These are phyloP conservation scores for Penicillium chermesinum DNA, from an alignment of 495 filamentous ascomycete species.

Conservation along the genomic window DNA sequence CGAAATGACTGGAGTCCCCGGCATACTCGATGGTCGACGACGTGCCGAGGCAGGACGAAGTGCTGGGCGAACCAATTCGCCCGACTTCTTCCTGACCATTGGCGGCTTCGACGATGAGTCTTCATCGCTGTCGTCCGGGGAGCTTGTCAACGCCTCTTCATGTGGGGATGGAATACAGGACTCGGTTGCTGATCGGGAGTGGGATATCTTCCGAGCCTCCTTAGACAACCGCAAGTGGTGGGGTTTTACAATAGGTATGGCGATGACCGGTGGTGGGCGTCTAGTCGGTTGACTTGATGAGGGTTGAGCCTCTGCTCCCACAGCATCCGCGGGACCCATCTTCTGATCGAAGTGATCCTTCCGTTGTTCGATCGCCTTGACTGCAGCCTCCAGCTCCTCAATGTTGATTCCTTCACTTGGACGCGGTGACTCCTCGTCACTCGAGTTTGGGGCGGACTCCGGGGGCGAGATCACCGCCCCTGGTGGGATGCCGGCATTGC, in stretches of 20 bases:
- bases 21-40: constrained; percentile 90
- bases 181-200: constrained; percentile 83
- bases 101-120: constrained; percentile 58
- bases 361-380: constrained; percentile 70
- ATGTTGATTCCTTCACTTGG: constrained; percentile 56
- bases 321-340: constrained; percentile 34
- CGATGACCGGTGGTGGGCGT: not conserved
- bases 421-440: constrained; percentile 69
- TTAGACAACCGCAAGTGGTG: constrained; percentile 40
- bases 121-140: constrained; percentile 60
- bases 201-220: constrained; percentile 64
- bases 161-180: constrained; percentile 51
- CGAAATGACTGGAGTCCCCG: constrained; percentile 88
- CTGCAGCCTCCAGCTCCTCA: constrained; percentile 76
- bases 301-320: constrained; percentile 30
- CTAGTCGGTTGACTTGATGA: constrained; percentile 16
- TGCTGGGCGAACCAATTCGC: constrained; percentile 90
- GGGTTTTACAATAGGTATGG: not conserved
- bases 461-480: constrained; percentile 84
- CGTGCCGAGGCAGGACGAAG: constrained; percentile 65
- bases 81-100: constrained; percentile 97
- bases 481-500: constrained; percentile 64
- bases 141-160: constrained; percentile 52
- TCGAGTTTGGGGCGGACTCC: constrained; percentile 68
- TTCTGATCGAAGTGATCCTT: constrained; percentile 56